Evolutionary conservation across 1,284 basidiomycete genomes (phyloP).

Genomic region (Cutaneotrichosporon cutaneum): DNA sequence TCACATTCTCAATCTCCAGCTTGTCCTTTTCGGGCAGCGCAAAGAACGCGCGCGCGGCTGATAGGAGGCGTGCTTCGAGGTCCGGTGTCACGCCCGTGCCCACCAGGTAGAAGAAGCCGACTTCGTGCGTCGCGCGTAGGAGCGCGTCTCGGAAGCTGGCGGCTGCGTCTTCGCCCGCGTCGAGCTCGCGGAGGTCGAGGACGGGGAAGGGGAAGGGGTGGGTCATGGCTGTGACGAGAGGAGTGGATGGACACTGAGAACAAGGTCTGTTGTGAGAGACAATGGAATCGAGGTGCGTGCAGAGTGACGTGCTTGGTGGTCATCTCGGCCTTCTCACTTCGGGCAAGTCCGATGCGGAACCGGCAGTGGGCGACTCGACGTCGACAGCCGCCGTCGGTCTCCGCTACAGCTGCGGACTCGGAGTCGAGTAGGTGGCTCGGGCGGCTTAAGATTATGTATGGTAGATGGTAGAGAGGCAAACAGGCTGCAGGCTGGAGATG

Average conservation of each 20-base stretch:
- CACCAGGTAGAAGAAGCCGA: constrained; percentile 43
- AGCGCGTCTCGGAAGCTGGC: constrained; percentile 15
- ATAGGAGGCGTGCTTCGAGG: constrained; percentile 31
- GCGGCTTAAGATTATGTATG: too few relatives aligned
- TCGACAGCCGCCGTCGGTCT: too few relatives aligned
- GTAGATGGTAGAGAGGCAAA: too few relatives aligned
- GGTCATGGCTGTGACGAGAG: background rate
- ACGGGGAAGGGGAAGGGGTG: constrained; percentile 19
- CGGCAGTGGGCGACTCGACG: too few relatives aligned
- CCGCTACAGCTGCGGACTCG: too few relatives aligned
- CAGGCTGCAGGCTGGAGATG: too few relatives aligned
- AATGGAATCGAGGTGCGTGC: background rate
- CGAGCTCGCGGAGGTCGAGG: constrained; percentile 23
- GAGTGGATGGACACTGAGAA: background rate
- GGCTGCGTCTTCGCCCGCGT: constrained; percentile 9
- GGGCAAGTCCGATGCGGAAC: background rate
- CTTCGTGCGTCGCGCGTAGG: constrained; percentile 22
- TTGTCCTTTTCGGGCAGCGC: constrained; percentile 36
- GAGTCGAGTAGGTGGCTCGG: too few relatives aligned
- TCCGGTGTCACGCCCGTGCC: constrained; percentile 34
- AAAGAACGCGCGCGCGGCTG: constrained; percentile 34
- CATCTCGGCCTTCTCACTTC: background rate
- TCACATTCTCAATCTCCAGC: constrained; percentile 36
- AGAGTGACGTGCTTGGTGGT: background rate
- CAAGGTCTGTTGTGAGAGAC: background rate